Evolutionary conservation across 78 protist species (phyloP), one percentile per base, ranked within the genome.

Genomic region (Tieghemostelium lacteum): DNA sequence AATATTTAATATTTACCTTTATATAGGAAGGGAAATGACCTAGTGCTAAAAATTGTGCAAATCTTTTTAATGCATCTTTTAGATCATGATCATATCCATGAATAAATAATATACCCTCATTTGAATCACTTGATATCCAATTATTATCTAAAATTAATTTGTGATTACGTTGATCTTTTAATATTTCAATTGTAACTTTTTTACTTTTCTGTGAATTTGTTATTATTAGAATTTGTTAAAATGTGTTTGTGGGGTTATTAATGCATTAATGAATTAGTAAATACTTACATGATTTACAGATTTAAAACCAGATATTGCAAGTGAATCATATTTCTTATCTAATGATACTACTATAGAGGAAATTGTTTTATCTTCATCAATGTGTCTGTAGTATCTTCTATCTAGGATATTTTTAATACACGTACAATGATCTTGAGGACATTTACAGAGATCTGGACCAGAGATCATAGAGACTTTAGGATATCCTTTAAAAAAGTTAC

Each of bases 21-120:
- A 92, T 31, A 88, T 92, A 62, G 16, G n/a, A 60, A 16, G 95
- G 95, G 54, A 92, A 71, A 61, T 86, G 80, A n/a, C 92, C 95
- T 22, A 92, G 62, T 71, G 95, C 93, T 36, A 88, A 57, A 63
- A 92, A 74, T 63, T 92, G 95, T 17, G 85, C 95, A 28, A 92
- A 55, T 31, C 95, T 55, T 52, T 92, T 87, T 7, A 72, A 36
- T 10, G 93, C 93, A 65, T 92, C 95, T 22, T 58, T 62, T 31
- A 74, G 26, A 64, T 71, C 73, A 28, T 60, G 83, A 71, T 92
- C 83, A 83, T 87, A 92, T 31, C 95, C 95, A 77, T 92, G 95
- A 55, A 92, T 69, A 78, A 87, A 92, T 62, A 92, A 49, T 17
- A 92, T 36, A 31, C 76, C 93, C 50, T 92, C 95, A 61, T 66